Evolutionary conservation across 2,329 filamentous ascomycete genomes (phyloP).

Genomic region (Gliomastix tumulicola): DNA sequence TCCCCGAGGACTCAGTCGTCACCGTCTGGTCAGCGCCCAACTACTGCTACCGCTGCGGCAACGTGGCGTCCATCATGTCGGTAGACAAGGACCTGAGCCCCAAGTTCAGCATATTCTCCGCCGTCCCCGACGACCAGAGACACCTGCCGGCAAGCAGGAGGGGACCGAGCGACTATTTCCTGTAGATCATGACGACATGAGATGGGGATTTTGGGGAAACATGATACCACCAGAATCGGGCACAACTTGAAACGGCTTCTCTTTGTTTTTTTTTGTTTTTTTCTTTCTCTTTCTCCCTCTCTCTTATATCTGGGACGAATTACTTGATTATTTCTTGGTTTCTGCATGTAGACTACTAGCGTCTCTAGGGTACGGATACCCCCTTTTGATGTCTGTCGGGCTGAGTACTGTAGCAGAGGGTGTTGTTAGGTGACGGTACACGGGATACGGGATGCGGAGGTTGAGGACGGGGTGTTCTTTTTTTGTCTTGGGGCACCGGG

Average conservation of each 20-base stretch:
- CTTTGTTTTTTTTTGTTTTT: no score
- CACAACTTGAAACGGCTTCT: no score
- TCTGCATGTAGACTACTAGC: slow-evolving; percentile 31
- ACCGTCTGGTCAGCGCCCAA: slow-evolving; percentile 98
- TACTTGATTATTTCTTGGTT: no score
- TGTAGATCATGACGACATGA: slow-evolving; percentile 31
- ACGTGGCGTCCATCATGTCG: slow-evolving; percentile 94
- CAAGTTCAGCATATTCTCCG: slow-evolving; percentile 87
- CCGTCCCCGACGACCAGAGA: slow-evolving; percentile 78
- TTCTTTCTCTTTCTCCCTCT: no score
- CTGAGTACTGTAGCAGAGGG: no score
- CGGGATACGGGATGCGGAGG: no score
- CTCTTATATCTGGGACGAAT: no score
- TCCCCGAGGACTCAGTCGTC: slow-evolving; percentile 88
- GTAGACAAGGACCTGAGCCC: slow-evolving; percentile 79
- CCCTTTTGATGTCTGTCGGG: slow-evolving; percentile 21
- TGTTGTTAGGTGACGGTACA: no score
- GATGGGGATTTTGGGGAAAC: background rate
- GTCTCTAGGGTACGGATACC: slow-evolving; percentile 30
- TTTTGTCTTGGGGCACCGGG: no score
- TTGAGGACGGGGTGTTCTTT: no score
- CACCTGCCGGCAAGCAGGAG: slow-evolving; percentile 68
- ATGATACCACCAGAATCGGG: no score
- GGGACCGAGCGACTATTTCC: slow-evolving; percentile 64
- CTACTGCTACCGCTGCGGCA: slow-evolving; percentile 92